phyloP scores from a whole-genome alignment of 177 flowering plant species.

The Vitis hybrid region DNA sequence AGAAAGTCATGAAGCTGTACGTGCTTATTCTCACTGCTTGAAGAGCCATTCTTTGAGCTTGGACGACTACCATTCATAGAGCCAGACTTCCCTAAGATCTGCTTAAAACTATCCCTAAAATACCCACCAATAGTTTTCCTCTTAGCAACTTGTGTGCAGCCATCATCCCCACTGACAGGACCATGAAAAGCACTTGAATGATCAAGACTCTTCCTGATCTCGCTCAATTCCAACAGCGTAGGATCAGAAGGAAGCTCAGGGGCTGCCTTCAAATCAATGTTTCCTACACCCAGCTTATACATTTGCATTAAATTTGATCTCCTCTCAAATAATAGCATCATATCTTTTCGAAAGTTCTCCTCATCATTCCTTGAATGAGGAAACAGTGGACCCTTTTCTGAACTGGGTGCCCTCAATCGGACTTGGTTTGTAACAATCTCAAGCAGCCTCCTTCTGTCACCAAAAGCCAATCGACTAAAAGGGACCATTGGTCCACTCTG shows the following conservation, averaged over 20 bases:
- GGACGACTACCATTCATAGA: slow-evolving; percentile 28
- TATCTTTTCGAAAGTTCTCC: slow-evolving; percentile 37
- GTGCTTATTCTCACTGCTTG: slow-evolving; percentile 58
- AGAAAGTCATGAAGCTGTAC: slow-evolving; percentile 71
- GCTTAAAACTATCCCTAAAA: slow-evolving; percentile 54
- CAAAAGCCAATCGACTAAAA: slow-evolving; percentile 67
- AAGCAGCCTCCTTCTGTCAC: slow-evolving; percentile 79
- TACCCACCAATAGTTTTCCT: slow-evolving; percentile 54
- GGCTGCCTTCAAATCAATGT: slow-evolving; percentile 22
- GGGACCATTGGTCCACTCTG: slow-evolving; percentile 35
- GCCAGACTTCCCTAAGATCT: slow-evolving; percentile 57
- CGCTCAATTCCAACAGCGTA: slow-evolving; percentile 41
- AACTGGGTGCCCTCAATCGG: slow-evolving; percentile 43
- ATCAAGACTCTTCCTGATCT: slow-evolving; percentile 47
- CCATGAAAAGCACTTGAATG: slow-evolving; percentile 23
- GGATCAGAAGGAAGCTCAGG: slow-evolving; percentile 35
- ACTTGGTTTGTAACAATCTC: slow-evolving; percentile 59
- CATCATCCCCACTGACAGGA: slow-evolving; percentile 34
- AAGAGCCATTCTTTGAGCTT: slow-evolving; percentile 36
- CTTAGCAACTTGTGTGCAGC: slow-evolving; percentile 26
- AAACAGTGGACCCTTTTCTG: slow-evolving; percentile 47
- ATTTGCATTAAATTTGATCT: slow-evolving; percentile 48
- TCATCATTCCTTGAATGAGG: slow-evolving; percentile 44
- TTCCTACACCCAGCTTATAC: slow-evolving; percentile 39
- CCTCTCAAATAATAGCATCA: slow-evolving; percentile 40